Evolutionary conservation across 345 rosid species (phyloP), one percentile per base, ranked within the genome.

Genomic region (Brassica cretica): DNA sequence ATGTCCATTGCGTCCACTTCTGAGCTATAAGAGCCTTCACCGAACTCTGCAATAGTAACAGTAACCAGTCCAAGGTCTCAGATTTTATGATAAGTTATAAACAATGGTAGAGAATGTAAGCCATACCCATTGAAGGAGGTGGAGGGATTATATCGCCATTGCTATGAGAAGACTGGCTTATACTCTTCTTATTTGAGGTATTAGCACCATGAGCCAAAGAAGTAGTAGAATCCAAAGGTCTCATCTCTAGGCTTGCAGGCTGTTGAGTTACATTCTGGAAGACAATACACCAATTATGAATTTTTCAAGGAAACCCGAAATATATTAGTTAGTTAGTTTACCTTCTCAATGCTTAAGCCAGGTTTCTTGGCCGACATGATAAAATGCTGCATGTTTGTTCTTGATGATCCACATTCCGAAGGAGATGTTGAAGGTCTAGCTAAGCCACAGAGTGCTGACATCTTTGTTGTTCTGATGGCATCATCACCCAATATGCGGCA

Each of bases 101-200:
- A 46, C 19, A 65, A 58, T 30, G 39, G 79, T 41, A 80, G 9
- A 24, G 18, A 61, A 8, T 35, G 41, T 70, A 55, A 77, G 66
- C 71, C 70, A 68, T 84, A 92, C 93, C 92, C 76, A 88, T 78
- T 5, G 78, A 63, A 70, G 93, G 91, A 55, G 91, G 97, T 58
- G 82, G 82, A 9, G 88, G 93, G 71, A 91, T 85, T 67, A 58
- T 39, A 67, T 67, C 84, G 32, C 64, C 67, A 39, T 68, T 60
- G 65, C 32, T 30, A 60, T 12, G 61, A 70, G 65, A 66, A 55
- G 67, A 62, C 70, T 24, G 2, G 44, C 44, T 16, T 30, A 25
- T 59, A 58, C 56, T 68, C 64, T 76, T 58, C 33, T 68, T 21
- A 79, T 66, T 44, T 68, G 84, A 75, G 41, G 64, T 15, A 56